Evolutionary conservation across 129 eudicot genomes (phyloP).

Genomic region (Apium graveolens): DNA sequence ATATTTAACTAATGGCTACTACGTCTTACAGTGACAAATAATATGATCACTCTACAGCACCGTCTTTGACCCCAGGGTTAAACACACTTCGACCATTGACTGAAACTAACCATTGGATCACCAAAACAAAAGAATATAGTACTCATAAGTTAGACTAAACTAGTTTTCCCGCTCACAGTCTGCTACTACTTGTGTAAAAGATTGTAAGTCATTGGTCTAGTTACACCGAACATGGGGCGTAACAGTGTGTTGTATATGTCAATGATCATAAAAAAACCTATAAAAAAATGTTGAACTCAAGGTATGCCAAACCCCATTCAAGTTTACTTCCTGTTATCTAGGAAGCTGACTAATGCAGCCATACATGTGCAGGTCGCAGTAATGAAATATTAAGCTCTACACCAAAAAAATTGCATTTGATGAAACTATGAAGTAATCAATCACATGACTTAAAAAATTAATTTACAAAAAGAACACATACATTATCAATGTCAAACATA

Average conservation of each 20-base stretch:
- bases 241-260: not conserved
- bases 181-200: not conserved
- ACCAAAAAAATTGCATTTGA: not conserved
- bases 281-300: not conserved
- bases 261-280: not conserved
- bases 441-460: not conserved
- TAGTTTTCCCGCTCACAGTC: not conserved
- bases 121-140: not conserved
- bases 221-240: not conserved
- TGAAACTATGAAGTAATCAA: not conserved
- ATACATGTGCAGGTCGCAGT: not conserved
- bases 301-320: not conserved
- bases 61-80: not conserved
- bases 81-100: not conserved
- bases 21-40: not conserved
- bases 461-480: slow-evolving; percentile 24
- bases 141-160: not conserved
- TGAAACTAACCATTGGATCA: not conserved
- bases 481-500: slow-evolving; percentile 64
- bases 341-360: not conserved
- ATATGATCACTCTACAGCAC: not conserved
- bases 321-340: not conserved
- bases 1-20: not conserved
- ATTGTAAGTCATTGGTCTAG: not conserved
- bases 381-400: not conserved